phyloP scores from a whole-genome alignment of 2,329 filamentous ascomycete species.

The Fusarium begoniae region DNA sequence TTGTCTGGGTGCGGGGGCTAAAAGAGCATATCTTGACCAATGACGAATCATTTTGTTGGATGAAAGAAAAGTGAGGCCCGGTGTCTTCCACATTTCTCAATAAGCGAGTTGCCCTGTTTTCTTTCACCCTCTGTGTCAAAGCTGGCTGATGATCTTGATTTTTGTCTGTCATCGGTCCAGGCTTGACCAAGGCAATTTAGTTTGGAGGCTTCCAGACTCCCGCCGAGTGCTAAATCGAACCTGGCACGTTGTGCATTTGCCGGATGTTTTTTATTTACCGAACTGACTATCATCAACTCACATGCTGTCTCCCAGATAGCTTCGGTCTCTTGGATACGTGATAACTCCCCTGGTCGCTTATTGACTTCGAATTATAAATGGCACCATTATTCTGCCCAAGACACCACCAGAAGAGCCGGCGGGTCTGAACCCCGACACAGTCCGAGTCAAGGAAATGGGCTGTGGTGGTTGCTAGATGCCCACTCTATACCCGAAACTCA shows the following conservation, averaged over 20 bases:
- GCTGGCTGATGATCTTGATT: slow-evolving; percentile 45
- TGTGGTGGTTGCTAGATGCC: neutral
- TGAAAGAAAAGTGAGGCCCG: slow-evolving; percentile 8
- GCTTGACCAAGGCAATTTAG: slow-evolving; percentile 6
- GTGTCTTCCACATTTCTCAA: neutral
- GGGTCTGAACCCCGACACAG: neutral
- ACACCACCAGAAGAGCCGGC: neutral
- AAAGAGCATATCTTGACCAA: neutral
- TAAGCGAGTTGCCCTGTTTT: slow-evolving; percentile 3
- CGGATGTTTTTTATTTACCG: neutral
- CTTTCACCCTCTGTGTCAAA: slow-evolving; percentile 4
- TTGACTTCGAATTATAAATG: neutral
- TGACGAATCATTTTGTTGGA: neutral
- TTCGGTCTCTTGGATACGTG: neutral
- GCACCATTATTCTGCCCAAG: slow-evolving; percentile 24
- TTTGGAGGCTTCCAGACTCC: slow-evolving; percentile 3
- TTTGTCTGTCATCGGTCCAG: slow-evolving; percentile 47
- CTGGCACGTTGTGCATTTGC: slow-evolving; percentile 1
- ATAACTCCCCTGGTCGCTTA: neutral
- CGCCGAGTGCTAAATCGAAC: neutral
- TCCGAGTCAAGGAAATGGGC: neutral
- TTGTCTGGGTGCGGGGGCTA: slow-evolving; percentile 23
- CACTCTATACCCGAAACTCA: slow-evolving; percentile 6
- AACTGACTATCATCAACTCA: neutral
- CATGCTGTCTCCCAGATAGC: neutral